Base-by-base conservation (phyloP, 106 monocot genomes). In the Alisma plantagoaquatica region DNA sequence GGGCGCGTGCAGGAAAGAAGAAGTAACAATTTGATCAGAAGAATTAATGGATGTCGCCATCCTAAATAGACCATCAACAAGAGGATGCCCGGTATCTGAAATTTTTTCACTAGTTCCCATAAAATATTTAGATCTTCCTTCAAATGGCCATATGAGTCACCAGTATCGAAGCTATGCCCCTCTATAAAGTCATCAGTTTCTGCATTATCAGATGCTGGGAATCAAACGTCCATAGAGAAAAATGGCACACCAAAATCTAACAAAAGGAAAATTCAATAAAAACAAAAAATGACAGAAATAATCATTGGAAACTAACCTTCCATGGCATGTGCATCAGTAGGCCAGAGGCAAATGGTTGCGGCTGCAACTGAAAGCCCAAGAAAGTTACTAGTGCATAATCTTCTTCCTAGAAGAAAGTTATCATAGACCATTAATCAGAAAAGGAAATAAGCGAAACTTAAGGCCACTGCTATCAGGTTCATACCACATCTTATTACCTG, bases 1-100 rank as follows among this genome's bases (percentile, higher is more conserved):
- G 92, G 92, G 53, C 73, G 78, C 50, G 92, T 82, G 50, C 82
- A 82, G 31, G 71, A 77, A 47, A 92, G 75, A 51, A 92, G 74
- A 59, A 86, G 62, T 27, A 55, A 33, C 41, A 79, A 51, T 58
- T 92, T 79, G 14, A 92, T 41, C 53, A 56, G 57, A 62, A 86
- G 78, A 41, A 60, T 67, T n/a, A 86, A 20, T 17, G 92, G 86
- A 67, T 79, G 73, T 46, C 70, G 51, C 82, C 79, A 82, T 6
- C 82, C 82, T 31, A 79, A 55, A 0, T 76, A 2, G 29, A 92
- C 60, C 51, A 67, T 76, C 10, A 69, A 15, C 61, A 86, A 35
- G 29, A 86, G 58, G 45, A 86, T 69, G 56, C 47, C 51, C 10
- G 82, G 86, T 67, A 86, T 45, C 64, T 79, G 76, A 61, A 79